Evolutionary conservation across 2,329 filamentous ascomycete species (phyloP), one percentile per base, ranked within the genome.

Genomic region (Fusarium anguioides): DNA sequence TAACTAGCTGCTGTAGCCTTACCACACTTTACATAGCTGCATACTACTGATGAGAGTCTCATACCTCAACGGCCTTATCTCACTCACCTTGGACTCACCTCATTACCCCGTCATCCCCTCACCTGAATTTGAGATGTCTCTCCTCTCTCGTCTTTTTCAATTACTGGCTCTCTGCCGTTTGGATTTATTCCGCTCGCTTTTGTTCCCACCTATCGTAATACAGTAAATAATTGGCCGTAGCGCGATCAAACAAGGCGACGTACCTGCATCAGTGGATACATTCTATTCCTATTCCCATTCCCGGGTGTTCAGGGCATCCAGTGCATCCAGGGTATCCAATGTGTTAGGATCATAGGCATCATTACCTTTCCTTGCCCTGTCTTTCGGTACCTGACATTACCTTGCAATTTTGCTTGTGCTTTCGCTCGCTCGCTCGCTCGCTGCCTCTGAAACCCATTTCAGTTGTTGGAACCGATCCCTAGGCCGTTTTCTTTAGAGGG

Each of bases 261-360:
- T 68, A 72, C 71, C 64, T 66, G 71, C 68, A 49, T 66, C 57
- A 58, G 71, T 72, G 66, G 70, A 56, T 70, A 72, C 67, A 48
- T 63, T 49, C 59, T 46, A 61, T 60, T 53, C 37, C 21, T 41
- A 49, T 49, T 24, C 24, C 33, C 46, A 49, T 26, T 33, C n/a
- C n/a, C 45, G n/a, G n/a, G 40, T 48, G 39, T 31, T 11, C 27
- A 29, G 27, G 27, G 27, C 27, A n/a, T 31, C 17, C 21, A 29
- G n/a, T n/a, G 40, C 40, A 39, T 31, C 10, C 31, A 33, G 31
- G 31, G 31, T 8, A 49, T 29, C 26, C 35, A 41, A 42, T 41
- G 47, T 49, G 47, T 49, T 48, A 47, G 29, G 41, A 36, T 46
- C 27, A 37, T 45, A 31, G 14, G 14, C 17, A 52, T 42, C 45